Conservation (phyloP, 139 green algal genomes). For the Tetraselmis chui region DNA sequence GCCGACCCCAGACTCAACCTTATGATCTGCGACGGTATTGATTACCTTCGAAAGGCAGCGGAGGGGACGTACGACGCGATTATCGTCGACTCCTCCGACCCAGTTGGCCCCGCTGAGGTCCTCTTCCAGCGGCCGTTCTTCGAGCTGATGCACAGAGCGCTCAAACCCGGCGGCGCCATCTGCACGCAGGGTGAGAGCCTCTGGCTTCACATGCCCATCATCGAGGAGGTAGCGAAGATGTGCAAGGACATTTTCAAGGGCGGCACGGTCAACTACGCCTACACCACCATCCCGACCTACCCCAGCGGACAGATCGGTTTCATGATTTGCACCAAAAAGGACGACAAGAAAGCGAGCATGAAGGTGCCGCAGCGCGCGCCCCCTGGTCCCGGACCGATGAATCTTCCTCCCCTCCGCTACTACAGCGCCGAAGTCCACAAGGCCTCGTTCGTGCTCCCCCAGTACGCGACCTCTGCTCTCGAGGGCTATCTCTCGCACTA, state of each 20-base stretch:
- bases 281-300: conserved; percentile 96
- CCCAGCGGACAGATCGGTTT: conserved; percentile 95
- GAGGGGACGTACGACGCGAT: conserved; percentile 88
- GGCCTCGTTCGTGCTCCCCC: conserved; percentile 85
- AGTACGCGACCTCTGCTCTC: conserved; percentile 76
- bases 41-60: conserved; percentile 69
- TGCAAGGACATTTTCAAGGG: conserved; percentile 76
- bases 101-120: conserved; percentile 89
- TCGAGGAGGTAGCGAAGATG: conserved; percentile 83
- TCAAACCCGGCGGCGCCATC: conserved; percentile 86
- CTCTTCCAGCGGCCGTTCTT: conserved; percentile 94
- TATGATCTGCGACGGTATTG: conserved; percentile 86
- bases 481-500: conserved; percentile 31
- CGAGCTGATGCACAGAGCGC: conserved; percentile 80
- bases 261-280: conserved; percentile 86
- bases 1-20: conserved; percentile 72
- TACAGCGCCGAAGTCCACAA: conserved; percentile 82
- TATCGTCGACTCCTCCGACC: conserved; percentile 97
- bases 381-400: conserved; percentile 29
- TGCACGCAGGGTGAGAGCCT: conserved; percentile 90
- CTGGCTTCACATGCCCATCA: conserved; percentile 94
- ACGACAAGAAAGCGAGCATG: conserved; percentile 13
- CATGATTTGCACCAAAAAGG: conserved; percentile 87
- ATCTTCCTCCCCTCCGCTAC: conserved; percentile 60
- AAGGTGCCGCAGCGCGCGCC: conserved; percentile 31